phyloP scores from a whole-genome alignment of 2,329 filamentous ascomycete species.

The Mycocentrospora acerina region DNA sequence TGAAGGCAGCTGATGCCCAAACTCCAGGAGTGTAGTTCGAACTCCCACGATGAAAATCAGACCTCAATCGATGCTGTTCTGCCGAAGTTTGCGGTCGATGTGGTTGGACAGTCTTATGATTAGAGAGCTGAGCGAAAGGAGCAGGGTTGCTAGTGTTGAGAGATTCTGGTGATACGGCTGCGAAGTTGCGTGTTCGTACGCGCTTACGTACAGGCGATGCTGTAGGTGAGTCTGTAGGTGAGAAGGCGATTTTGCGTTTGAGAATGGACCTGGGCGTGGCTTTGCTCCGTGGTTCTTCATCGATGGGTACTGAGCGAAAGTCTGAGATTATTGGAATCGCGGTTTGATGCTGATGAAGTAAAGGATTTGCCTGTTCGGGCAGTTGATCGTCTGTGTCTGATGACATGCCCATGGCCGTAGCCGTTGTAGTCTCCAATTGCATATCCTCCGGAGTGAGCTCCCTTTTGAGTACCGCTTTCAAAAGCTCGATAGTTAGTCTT shows the following conservation, averaged over 20 bases:
- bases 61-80: constrained; percentile 3
- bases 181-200: constrained; percentile 7
- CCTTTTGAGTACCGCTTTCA: constrained; percentile 3
- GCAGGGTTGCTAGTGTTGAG: constrained; percentile 8
- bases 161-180: constrained; percentile 8
- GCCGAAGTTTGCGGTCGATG: constrained; percentile 6
- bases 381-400: background rate
- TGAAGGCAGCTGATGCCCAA: constrained; percentile 10
- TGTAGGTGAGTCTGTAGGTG: background rate
- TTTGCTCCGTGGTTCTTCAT: background rate
- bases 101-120: background rate
- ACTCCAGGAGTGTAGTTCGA: constrained; percentile 5
- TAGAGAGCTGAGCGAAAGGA: constrained; percentile 4
- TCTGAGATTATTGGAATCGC: too few species aligned
- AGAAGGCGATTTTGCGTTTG: constrained; percentile 7
- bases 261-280: constrained; percentile 5
- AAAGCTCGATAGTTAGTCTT: constrained; percentile 6
- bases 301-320: too few species aligned
- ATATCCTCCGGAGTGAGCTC: constrained; percentile 2
- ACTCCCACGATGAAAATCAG: constrained; percentile 2
- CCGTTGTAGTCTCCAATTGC: background rate
- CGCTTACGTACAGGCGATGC: constrained; percentile 5
- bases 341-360: too few species aligned
- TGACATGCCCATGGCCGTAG: background rate
- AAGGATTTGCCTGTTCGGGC: too few species aligned